Evolutionary conservation across 75 land plant genomes (phyloP).

Genomic region (Adiantum capillusveneris): DNA sequence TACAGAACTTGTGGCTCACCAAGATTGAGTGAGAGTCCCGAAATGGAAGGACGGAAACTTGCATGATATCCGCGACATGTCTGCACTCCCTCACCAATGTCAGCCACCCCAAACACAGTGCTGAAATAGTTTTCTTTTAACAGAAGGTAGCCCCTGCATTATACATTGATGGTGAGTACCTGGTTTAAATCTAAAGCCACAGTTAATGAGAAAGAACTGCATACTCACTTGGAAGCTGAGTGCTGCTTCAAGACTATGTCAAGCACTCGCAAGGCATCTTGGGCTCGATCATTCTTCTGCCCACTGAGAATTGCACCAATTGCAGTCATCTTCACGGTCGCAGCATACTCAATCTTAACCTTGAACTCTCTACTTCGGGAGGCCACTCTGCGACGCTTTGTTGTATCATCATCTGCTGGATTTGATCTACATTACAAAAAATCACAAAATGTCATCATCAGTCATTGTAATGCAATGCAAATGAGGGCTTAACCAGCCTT

Average conservation of each 20-base stretch:
- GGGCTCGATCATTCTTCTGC: conserved; percentile 45
- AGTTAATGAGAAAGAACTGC: conserved; percentile 4
- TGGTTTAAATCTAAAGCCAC: not conserved
- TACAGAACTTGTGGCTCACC: conserved; percentile 28
- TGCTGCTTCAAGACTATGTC: conserved; percentile 79
- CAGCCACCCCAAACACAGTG: conserved; percentile 30
- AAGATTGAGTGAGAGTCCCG: conserved; percentile 68
- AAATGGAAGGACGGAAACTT: conserved; percentile 53
- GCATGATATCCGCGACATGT: conserved; percentile 78
- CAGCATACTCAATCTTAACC: conserved; percentile 68
- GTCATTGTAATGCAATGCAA: not conserved
- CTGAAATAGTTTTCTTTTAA: conserved; percentile 69
- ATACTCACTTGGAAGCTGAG: conserved; percentile 70
- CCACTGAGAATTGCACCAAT: conserved; percentile 56
- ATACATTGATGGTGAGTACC: not conserved
- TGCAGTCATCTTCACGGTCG: conserved; percentile 56
- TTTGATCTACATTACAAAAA: not conserved
- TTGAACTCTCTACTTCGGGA: conserved; percentile 50
- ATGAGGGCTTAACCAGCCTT: too few relatives aligned
- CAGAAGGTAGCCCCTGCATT: conserved; percentile 65
- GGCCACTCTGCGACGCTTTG: conserved; percentile 37
- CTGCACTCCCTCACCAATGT: conserved; percentile 78
- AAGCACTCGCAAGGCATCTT: conserved; percentile 77
- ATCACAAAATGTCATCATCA: too few relatives aligned
- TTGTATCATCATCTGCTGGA: conserved; percentile 16